Percentiles rank a stretch among this genome's conserved stretches.
phyloP scores from a whole-genome alignment of 106 monocot species.

The Chionographis japonica region DNA sequence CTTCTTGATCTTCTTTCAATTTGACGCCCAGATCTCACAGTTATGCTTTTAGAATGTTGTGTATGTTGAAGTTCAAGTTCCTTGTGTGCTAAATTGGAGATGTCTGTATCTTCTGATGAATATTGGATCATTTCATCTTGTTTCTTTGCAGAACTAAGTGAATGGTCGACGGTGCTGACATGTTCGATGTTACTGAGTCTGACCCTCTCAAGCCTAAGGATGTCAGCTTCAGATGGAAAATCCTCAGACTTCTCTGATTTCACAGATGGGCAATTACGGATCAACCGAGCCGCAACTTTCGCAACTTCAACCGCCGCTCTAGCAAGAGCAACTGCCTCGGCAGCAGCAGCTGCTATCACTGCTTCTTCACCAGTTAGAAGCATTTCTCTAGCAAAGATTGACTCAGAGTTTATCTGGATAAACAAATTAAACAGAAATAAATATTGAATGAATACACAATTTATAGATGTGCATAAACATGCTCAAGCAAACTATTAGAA shows the following conservation, averaged over 20 bases:
- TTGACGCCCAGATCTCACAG: conserved; percentile 73
- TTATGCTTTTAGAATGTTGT: conserved; percentile 17
- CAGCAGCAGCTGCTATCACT: conserved; percentile 72
- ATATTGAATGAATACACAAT: no score
- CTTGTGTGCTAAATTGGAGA: conserved; percentile 3
- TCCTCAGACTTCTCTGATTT: conserved; percentile 25
- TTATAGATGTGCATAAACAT: no score
- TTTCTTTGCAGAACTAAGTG: conserved; percentile 5
- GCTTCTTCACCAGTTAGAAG: conserved; percentile 57
- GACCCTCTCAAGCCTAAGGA: conserved; percentile 29
- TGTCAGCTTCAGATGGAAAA: conserved; percentile 29
- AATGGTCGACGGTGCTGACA: not conserved
- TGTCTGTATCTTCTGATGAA: conserved; percentile 6
- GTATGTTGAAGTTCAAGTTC: conserved; percentile 2
- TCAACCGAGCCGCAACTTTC: conserved; percentile 69
- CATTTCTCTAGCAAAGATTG: conserved; percentile 26
- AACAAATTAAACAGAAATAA: not conserved
- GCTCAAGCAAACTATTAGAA: no score
- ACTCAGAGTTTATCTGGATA: conserved; percentile 33
- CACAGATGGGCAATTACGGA: conserved; percentile 14
- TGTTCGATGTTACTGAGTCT: conserved; percentile 33
- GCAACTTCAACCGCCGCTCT: conserved; percentile 83
- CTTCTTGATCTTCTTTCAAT: conserved; percentile 71
- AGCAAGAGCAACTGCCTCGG: conserved; percentile 82
- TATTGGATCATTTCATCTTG: conserved; percentile 6